Conservation (phyloP, 257 asterid species). For the Gynochthodes officinalis region DNA sequence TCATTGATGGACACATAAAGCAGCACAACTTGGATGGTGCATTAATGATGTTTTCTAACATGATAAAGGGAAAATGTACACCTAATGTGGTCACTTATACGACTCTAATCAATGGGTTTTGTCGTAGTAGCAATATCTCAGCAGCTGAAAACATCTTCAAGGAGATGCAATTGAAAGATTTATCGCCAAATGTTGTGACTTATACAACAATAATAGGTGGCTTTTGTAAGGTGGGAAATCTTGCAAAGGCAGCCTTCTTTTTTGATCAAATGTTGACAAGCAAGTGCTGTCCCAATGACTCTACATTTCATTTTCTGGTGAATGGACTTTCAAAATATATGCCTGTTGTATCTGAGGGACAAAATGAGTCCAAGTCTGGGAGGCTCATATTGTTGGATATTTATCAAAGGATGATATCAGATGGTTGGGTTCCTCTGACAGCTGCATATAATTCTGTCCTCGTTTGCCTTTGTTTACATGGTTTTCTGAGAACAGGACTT, state of each 20-base stretch:
- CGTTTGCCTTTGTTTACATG: slow-evolving; percentile 60
- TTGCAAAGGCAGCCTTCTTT: slow-evolving; percentile 54
- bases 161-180: slow-evolving; percentile 51
- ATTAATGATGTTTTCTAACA: slow-evolving; percentile 47
- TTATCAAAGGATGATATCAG: slow-evolving; percentile 49
- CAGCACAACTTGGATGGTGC: slow-evolving; percentile 62
- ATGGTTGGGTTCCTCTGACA: slow-evolving; percentile 49
- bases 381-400: slow-evolving; percentile 56
- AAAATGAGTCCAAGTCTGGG: slow-evolving; percentile 18
- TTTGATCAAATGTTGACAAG: slow-evolving; percentile 72
- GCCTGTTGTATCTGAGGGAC: slow-evolving; percentile 13
- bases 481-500: slow-evolving; percentile 59
- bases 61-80: slow-evolving; percentile 40
- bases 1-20: slow-evolving; percentile 78
- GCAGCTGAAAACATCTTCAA: slow-evolving; percentile 55
- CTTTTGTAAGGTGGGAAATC: slow-evolving; percentile 65
- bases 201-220: slow-evolving; percentile 70
- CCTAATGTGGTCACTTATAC: slow-evolving; percentile 70
- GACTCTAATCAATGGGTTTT: slow-evolving; percentile 74
- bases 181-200: slow-evolving; percentile 82
- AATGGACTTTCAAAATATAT: slow-evolving; percentile 57
- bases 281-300: slow-evolving; percentile 73
- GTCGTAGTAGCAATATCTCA: slow-evolving; percentile 41
- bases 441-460: slow-evolving; percentile 73
- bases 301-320: slow-evolving; percentile 70